Evolutionary conservation across 768 basidiomycete species (phyloP), one percentile per base, ranked within the genome.

Genomic region (Hortiboletus flavorubellus): DNA sequence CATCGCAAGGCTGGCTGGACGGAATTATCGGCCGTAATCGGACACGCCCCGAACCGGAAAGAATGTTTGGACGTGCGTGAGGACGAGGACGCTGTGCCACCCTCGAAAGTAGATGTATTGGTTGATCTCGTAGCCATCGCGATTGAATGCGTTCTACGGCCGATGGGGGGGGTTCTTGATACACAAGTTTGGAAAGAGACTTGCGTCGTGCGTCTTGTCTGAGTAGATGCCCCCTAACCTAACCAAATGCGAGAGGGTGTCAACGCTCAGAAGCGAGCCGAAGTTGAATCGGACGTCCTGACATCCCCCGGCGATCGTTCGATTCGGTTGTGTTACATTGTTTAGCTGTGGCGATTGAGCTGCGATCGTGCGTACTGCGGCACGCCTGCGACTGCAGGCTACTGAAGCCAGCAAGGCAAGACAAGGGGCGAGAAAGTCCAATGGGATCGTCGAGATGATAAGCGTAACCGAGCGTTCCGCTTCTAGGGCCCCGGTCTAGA

Each of bases 51-150:
- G 29, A 33, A 15, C 31, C 30, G 47, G 26, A 40, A 26, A 14
- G 37, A 51, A 30, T 16, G 30, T 15, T 15, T 21, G 42, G 29
- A 26, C n/a, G 46, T 8, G 54, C n/a, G 46, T 8, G 54, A 51
- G 39, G 34, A 49, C 3, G 48, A 50, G 35, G 34, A 49, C 2
- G 48, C 31, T 44, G 43, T n/a, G 39, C 43, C n/a, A 40, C 5
- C 26, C 33, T 18, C 26, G 46, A 38, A 38, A 7, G 37, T 16
- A 38, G 37, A 38, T 35, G 31, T 30, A 49, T 42, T 44, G 35
- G 42, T 18, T 53, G 53, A 57, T 49, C 54, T 52, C 64, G 64
- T 55, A 58, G 26, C 16, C 26, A 52, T 64, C 61, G 56, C 45
- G 42, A 64, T 58, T 31, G 48, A 49, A 48, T 15, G 23, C 46